These are phyloP conservation scores for Penicillium sp. DNA, from an alignment of 2,329 filamentous ascomycete genomes.

Conservation along the genomic window DNA sequence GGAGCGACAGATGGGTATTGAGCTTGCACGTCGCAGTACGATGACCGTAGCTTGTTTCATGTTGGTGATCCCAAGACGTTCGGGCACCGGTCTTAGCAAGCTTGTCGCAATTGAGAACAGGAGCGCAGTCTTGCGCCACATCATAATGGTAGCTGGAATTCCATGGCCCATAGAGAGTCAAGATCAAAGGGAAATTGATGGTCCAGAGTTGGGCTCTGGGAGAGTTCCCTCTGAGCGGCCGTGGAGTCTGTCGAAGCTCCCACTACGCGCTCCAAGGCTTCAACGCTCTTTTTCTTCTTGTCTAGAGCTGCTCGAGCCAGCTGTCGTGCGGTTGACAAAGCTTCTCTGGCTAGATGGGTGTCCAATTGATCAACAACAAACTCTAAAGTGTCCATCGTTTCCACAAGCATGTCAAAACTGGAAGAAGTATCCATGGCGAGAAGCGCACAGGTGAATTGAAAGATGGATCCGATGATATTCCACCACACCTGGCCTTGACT, in stretches of 20 bases:
- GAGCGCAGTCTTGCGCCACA: background rate
- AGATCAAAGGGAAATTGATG: slow-evolving; percentile 18
- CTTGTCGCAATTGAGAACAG: background rate
- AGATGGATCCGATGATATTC: slow-evolving; percentile 48
- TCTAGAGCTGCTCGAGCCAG: slow-evolving; percentile 21
- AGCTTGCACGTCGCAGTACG: slow-evolving; percentile 33
- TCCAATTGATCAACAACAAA: slow-evolving; percentile 43
- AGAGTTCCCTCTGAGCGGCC: background rate
- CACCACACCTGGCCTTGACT: slow-evolving; percentile 47
- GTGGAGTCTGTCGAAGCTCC: slow-evolving; percentile 10
- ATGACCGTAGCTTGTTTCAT: slow-evolving; percentile 24
- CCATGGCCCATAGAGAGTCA: slow-evolving; percentile 20
- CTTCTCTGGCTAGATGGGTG: slow-evolving; percentile 25
- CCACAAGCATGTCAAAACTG: slow-evolving; percentile 40
- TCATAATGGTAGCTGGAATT: slow-evolving; percentile 17
- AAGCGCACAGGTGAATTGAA: slow-evolving; percentile 49
- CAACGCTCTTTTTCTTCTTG: slow-evolving; percentile 22
- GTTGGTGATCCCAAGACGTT: slow-evolving; percentile 17
- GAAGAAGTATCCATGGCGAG: slow-evolving; percentile 47
- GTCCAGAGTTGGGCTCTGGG: slow-evolving; percentile 10
- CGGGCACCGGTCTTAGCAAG: slow-evolving; percentile 2
- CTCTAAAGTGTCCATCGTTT: slow-evolving; percentile 44
- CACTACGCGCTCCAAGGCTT: slow-evolving; percentile 17
- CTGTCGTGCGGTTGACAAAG: slow-evolving; percentile 19
- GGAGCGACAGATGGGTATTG: slow-evolving; percentile 47